These are phyloP conservation scores for Stenocarpella maydis DNA, from an alignment of 2,329 filamentous ascomycete species.

Conservation along the genomic window DNA sequence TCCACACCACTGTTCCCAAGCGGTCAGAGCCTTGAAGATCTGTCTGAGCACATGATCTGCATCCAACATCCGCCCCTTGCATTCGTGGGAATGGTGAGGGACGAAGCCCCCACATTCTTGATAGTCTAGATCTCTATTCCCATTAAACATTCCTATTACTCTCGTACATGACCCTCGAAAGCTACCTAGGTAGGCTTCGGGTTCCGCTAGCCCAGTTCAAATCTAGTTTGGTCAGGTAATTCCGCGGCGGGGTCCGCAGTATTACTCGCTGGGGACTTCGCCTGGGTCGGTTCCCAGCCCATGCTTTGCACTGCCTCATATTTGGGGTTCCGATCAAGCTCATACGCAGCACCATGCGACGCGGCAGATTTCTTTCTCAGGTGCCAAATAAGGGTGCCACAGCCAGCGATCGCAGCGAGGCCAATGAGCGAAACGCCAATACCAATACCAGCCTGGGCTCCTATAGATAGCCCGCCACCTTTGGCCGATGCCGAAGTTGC, in stretches of 20 bases:
- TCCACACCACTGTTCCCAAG: constrained; percentile 10
- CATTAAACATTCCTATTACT: no score
- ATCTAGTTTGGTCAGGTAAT: neutral
- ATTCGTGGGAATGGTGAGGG: constrained; percentile 3
- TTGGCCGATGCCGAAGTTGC: neutral
- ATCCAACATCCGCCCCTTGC: neutral
- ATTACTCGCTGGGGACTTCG: neutral
- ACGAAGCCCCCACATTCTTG: constrained; percentile 16
- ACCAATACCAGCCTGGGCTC: constrained; percentile 11
- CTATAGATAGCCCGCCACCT: neutral
- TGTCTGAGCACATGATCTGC: constrained; percentile 3
- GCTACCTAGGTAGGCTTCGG: neutral
- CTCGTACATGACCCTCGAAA: neutral
- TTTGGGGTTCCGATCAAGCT: neutral
- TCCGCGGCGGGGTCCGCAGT: neutral
- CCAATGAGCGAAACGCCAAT: neutral
- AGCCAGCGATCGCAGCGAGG: neutral
- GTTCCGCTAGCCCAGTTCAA: neutral
- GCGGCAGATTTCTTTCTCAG: neutral
- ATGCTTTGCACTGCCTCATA: neutral
- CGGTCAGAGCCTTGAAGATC: neutral
- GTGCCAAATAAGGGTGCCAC: neutral
- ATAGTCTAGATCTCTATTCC: neutral
- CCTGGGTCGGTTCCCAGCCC: neutral
- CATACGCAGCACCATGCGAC: neutral